phyloP scores from a whole-genome alignment of 2,329 filamentous ascomycete genomes.

The Paecilomyces dactylethromorphus region DNA sequence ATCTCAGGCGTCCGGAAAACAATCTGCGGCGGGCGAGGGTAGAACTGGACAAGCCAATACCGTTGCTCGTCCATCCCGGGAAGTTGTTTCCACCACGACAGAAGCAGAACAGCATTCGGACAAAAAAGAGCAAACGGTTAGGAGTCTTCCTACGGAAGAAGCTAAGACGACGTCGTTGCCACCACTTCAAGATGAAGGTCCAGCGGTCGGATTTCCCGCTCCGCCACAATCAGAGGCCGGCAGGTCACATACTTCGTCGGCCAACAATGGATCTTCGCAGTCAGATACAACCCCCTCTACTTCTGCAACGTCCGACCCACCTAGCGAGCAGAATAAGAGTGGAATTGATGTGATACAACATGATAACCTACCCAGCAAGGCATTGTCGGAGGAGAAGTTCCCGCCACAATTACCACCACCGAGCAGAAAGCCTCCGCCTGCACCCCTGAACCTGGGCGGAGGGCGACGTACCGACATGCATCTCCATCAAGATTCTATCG shows the following conservation, averaged over 20 bases:
- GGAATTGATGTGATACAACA: conserved; percentile 1
- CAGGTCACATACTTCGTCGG: not conserved
- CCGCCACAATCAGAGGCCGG: not conserved
- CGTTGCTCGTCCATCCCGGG: not conserved
- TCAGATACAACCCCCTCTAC: not conserved
- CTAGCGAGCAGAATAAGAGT: not conserved
- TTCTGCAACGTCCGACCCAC: not conserved
- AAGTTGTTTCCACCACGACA: not conserved
- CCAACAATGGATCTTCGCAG: not conserved
- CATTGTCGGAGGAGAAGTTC: conserved; percentile 5
- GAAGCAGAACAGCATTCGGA: not conserved
- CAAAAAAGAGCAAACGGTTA: not conserved
- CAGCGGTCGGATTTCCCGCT: not conserved
- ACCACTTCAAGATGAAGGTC: not conserved
- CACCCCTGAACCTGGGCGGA: conserved; percentile 66
- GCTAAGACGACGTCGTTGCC: not conserved
- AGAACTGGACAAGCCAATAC: not conserved
- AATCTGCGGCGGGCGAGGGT: not conserved
- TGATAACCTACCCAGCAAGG: not conserved
- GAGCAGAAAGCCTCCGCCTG: conserved; percentile 74
- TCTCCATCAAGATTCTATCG: conserved; percentile 39
- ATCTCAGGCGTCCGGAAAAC: conserved; percentile 8
- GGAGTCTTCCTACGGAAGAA: not conserved
- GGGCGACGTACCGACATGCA: conserved; percentile 37
- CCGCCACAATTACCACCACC: conserved; percentile 45